Conservation (phyloP, 139 green algal genomes). For the Tetradesmus obliquus region DNA sequence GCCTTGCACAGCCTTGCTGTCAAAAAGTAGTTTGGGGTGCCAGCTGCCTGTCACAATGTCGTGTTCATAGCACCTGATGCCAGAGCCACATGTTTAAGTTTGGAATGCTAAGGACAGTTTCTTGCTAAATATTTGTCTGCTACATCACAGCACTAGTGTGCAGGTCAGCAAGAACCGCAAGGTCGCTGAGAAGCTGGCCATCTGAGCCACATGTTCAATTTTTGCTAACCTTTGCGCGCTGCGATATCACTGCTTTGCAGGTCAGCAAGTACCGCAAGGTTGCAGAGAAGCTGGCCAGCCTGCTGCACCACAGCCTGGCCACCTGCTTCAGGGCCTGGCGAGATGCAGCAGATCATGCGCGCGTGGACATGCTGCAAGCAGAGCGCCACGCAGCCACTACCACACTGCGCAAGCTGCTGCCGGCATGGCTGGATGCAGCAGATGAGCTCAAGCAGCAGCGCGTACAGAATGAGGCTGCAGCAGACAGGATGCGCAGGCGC, state of each 20-base stretch:
- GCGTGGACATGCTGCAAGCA: constrained; percentile 8
- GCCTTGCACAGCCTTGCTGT: background rate
- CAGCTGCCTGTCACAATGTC: background rate
- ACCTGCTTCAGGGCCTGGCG: constrained; percentile 42
- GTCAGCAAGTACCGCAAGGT: constrained; percentile 39
- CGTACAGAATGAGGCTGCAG: background rate
- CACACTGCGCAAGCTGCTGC: background rate
- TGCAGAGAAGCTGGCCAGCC: constrained; percentile 32
- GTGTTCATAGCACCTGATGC: too few relatives aligned
- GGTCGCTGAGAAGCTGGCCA: constrained; percentile 35
- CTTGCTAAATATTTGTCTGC: too few relatives aligned
- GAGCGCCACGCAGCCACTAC: background rate
- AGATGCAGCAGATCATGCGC: background rate
- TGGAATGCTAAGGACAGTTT: too few relatives aligned
- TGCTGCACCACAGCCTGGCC: constrained; percentile 36
- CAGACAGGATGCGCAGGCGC: background rate
- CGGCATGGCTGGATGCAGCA: constrained; percentile 14
- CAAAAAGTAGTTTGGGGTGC: background rate
- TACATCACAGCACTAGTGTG: background rate
- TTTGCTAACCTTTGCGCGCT: background rate
- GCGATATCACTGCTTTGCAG: background rate
- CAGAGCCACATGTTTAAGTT: too few relatives aligned
- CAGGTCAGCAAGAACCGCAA: constrained; percentile 30
- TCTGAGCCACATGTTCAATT: too few relatives aligned
- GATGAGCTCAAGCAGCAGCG: background rate